These are phyloP conservation scores for Penicillium ucsense DNA, from an alignment of 495 filamentous ascomycete species.

Conservation along the genomic window DNA sequence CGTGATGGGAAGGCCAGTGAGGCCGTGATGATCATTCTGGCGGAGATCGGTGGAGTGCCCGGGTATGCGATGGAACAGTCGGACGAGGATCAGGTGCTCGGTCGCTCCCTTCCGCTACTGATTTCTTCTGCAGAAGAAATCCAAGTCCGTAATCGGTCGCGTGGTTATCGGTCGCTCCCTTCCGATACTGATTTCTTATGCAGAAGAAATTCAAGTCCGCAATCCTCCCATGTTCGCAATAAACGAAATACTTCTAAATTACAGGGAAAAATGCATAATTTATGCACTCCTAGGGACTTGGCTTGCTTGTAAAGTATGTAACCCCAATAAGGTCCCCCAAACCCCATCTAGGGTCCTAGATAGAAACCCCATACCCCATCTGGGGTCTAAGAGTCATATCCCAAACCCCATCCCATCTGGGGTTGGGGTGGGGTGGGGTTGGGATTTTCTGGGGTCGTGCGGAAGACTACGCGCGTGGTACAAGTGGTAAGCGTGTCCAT, in stretches of 20 bases:
- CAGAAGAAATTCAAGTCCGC: too few species aligned
- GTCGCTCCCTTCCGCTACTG: too few species aligned
- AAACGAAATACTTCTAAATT: not conserved
- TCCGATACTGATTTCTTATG: too few species aligned
- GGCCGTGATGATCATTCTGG: not conserved
- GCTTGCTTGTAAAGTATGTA: not conserved
- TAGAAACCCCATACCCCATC: not conserved
- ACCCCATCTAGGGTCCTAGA: not conserved
- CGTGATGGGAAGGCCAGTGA: conserved; percentile 4
- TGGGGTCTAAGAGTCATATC: not conserved
- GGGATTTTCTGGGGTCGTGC: not conserved
- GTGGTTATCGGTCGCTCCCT: too few species aligned
- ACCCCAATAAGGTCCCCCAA: conserved; percentile 10
- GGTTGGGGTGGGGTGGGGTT: not conserved
- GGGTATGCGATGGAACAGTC: not conserved
- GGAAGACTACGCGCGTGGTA: too few species aligned
- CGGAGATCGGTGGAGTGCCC: not conserved
- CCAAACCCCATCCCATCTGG: not conserved
- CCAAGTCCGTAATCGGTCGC: too few species aligned
- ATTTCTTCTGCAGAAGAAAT: too few species aligned
- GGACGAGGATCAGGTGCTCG: not conserved
- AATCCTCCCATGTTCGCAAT: too few species aligned
- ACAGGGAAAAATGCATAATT: not conserved
- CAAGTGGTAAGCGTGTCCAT: too few species aligned
- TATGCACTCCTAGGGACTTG: not conserved